Evolutionary conservation across 2,329 filamentous ascomycete genomes (phyloP).

Genomic region (Colletotrichum acutatum): DNA sequence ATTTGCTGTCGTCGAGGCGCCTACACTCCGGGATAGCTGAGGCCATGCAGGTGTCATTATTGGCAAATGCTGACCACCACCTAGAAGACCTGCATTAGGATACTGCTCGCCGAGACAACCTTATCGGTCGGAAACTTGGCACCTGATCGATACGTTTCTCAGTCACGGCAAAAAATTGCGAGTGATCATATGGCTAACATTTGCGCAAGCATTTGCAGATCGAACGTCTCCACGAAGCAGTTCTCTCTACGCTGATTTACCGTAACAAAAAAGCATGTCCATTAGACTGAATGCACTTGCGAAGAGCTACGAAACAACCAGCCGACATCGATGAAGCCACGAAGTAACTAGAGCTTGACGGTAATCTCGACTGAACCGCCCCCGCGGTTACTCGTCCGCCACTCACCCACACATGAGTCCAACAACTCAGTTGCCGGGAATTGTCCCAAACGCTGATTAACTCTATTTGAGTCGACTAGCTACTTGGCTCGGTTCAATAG

Average conservation of each 20-base stretch:
- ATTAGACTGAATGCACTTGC: background rate
- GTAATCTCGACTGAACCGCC: background rate
- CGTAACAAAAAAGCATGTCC: background rate
- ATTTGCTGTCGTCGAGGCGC: background rate
- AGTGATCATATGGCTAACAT: background rate
- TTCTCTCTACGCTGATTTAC: background rate
- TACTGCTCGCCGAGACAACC: constrained; percentile 8
- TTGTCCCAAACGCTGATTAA: constrained; percentile 2
- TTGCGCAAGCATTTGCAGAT: background rate
- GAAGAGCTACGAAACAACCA: background rate
- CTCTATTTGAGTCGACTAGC: constrained; percentile 21
- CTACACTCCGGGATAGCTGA: background rate
- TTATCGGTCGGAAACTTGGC: background rate
- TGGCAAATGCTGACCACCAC: constrained; percentile 2
- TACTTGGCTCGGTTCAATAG: constrained; percentile 16
- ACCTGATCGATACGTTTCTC: background rate
- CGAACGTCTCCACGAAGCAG: background rate
- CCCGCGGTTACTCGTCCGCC: background rate
- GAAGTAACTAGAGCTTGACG: background rate
- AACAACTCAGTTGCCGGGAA: background rate
- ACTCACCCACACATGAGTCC: background rate
- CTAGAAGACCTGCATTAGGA: background rate
- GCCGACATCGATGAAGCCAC: background rate
- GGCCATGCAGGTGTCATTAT: background rate
- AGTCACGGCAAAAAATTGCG: background rate